Conservation (phyloP, 169 alveolate genomes). For the Theileria parva region DNA sequence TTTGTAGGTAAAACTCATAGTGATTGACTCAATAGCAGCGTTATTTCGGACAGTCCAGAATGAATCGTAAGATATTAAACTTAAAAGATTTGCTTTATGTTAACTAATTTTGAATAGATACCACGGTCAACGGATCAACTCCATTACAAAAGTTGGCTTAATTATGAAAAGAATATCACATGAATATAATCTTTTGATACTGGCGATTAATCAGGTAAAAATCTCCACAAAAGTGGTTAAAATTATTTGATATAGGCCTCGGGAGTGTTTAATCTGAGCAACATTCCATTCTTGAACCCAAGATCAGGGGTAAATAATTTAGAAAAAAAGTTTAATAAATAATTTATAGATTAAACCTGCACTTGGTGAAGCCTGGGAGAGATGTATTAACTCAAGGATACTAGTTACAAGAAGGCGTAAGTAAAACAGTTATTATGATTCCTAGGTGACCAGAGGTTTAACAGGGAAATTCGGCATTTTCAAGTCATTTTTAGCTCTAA, state of each 20-base stretch:
- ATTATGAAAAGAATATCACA: constrained; percentile 44
- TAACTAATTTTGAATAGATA: constrained; percentile 8
- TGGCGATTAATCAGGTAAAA: constrained; percentile 48
- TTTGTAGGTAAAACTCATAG: constrained; percentile 45
- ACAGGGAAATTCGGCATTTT: constrained; percentile 21
- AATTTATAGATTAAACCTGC: constrained; percentile 38
- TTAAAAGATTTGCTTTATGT: neutral
- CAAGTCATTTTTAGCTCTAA: constrained; percentile 41
- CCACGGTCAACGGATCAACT: neutral
- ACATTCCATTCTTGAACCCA: constrained; percentile 14
- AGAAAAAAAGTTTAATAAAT: neutral
- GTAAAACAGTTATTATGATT: neutral
- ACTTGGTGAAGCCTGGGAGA: constrained; percentile 57
- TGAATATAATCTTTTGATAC: constrained; percentile 24
- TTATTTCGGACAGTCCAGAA: constrained; percentile 18
- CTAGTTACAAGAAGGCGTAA: constrained; percentile 12
- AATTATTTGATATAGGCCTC: neutral
- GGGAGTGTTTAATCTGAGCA: neutral
- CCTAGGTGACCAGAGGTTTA: constrained; percentile 4
- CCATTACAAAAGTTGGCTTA: constrained; percentile 20
- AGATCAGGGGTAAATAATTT: constrained; percentile 3
- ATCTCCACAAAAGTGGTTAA: neutral
- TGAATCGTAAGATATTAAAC: constrained; percentile 28
- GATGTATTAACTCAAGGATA: constrained; percentile 36
- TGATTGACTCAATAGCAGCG: constrained; percentile 57